phyloP scores from a whole-genome alignment of 2,329 filamentous ascomycete genomes.

The Ophiostoma fasciatum region DNA sequence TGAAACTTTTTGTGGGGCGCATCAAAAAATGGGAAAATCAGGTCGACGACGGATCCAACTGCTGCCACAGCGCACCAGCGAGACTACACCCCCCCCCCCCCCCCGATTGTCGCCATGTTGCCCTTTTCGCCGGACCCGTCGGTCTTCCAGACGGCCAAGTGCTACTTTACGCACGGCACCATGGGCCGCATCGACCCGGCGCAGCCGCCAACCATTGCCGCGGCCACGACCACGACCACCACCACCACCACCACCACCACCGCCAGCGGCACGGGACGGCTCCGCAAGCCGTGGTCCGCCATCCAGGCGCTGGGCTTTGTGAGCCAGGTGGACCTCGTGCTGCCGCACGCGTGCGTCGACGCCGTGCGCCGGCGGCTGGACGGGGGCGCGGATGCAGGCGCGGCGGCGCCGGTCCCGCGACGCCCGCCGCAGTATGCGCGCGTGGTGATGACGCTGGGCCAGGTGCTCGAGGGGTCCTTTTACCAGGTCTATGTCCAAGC shows the following conservation, averaged over 20 bases:
- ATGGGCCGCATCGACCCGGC: slow-evolving; percentile 56
- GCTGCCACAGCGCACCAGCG: neutral
- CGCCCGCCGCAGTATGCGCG: slow-evolving; percentile 41
- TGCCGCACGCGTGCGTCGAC: slow-evolving; percentile 49
- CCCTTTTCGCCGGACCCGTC: slow-evolving; percentile 25
- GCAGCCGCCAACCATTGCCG: slow-evolving; percentile 50
- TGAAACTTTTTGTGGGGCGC: slow-evolving; percentile 9
- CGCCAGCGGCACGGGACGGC: neutral
- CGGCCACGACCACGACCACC: neutral
- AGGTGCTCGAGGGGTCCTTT: slow-evolving; percentile 60
- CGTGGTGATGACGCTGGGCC: slow-evolving; percentile 56
- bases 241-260: neutral
- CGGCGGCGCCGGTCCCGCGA: slow-evolving; percentile 5
- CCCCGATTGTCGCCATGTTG: slow-evolving; percentile 24
- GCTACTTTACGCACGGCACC: slow-evolving; percentile 55
- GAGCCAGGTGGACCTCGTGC: slow-evolving; percentile 49
- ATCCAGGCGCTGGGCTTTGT: slow-evolving; percentile 48
- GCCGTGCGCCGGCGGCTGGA: slow-evolving; percentile 38
- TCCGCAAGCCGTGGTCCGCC: slow-evolving; percentile 61
- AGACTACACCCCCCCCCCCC: neutral
- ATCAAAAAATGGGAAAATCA: slow-evolving; percentile 3
- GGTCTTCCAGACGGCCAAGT: slow-evolving; percentile 47
- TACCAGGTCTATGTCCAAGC: slow-evolving; percentile 75
- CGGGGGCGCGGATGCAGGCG: slow-evolving; percentile 6
- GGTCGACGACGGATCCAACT: too few relatives aligned